Percentiles rank a stretch among this genome's conserved stretches.
Evolutionary conservation across 164 flowering plant genomes (phyloP).

Genomic region (Nymphaea thermarum): DNA sequence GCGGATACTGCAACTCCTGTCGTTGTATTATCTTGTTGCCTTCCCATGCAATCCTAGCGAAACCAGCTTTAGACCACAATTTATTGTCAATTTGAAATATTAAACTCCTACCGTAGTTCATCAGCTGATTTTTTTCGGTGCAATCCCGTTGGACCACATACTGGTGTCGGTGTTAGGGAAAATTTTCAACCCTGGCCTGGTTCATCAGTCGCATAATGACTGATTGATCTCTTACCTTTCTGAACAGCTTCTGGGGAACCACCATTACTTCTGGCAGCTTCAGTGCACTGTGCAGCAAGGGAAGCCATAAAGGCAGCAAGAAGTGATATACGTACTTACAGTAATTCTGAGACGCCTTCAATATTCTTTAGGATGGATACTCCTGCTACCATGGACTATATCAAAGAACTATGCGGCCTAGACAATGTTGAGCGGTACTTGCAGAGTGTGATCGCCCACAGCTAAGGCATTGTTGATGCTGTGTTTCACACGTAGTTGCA

Average conservation of each 20-base stretch:
- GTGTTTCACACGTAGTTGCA: too few relatives aligned
- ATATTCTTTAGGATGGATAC: conserved; percentile 35
- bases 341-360: conserved; percentile 16
- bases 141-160: too few relatives aligned
- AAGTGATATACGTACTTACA: conserved; percentile 39
- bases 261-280: conserved; percentile 65
- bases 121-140: too few relatives aligned
- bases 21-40: too few relatives aligned
- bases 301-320: conserved; percentile 73
- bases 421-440: conserved; percentile 65
- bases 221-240: conserved; percentile 1
- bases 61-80: too few relatives aligned
- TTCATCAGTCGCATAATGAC: neutral
- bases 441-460: conserved; percentile 18
- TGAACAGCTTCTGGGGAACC: conserved; percentile 93
- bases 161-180: too few relatives aligned
- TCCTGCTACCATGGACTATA: conserved; percentile 87
- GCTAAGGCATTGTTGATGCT: neutral
- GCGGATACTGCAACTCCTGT: too few relatives aligned
- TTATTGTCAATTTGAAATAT: too few relatives aligned
- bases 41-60: too few relatives aligned
- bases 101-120: too few relatives aligned
- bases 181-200: neutral
- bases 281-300: conserved; percentile 73
- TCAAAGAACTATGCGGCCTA: conserved; percentile 81